Conservation (phyloP, 2,329 filamentous ascomycete genomes). For the Didymella segeticola region DNA sequence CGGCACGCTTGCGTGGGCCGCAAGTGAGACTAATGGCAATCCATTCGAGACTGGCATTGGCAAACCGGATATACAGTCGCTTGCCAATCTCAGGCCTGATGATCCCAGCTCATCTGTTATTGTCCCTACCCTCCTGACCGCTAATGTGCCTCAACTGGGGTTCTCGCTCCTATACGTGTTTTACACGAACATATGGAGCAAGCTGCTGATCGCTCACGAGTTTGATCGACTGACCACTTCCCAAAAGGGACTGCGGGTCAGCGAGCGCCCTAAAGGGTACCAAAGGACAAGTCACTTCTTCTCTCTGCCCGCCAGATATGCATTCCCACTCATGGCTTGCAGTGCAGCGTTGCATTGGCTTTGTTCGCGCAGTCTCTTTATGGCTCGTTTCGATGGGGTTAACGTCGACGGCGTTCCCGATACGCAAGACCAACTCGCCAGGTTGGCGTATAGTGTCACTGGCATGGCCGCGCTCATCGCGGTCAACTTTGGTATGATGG, state of each 20-base stretch:
- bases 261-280: slow-evolving; percentile 39
- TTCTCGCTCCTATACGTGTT: slow-evolving; percentile 55
- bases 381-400: slow-evolving; percentile 41
- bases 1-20: slow-evolving; percentile 12
- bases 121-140: slow-evolving; percentile 41
- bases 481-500: slow-evolving; percentile 18
- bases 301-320: slow-evolving; percentile 47
- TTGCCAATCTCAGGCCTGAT: slow-evolving; percentile 15
- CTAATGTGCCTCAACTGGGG: slow-evolving; percentile 57
- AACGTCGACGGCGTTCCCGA: slow-evolving; percentile 9
- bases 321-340: slow-evolving; percentile 45
- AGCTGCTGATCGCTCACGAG: slow-evolving; percentile 56
- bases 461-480: slow-evolving; percentile 26
- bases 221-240: slow-evolving; percentile 50
- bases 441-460: slow-evolving; percentile 27
- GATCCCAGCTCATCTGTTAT: slow-evolving; percentile 18
- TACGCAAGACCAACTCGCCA: slow-evolving; percentile 13
- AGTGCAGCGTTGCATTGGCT: slow-evolving; percentile 52
- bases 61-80: slow-evolving; percentile 19
- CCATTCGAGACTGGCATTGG: slow-evolving; percentile 19
- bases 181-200: slow-evolving; percentile 43
- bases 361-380: slow-evolving; percentile 52
- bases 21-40: slow-evolving; percentile 11
- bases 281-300: slow-evolving; percentile 52
- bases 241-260: slow-evolving; percentile 46